A percentile compares a stretch with the other conserved stretches of the same genome.
These are phyloP conservation scores for Mycothermus thermophilus DNA, from an alignment of 495 filamentous ascomycete species.

Conservation along the genomic window DNA sequence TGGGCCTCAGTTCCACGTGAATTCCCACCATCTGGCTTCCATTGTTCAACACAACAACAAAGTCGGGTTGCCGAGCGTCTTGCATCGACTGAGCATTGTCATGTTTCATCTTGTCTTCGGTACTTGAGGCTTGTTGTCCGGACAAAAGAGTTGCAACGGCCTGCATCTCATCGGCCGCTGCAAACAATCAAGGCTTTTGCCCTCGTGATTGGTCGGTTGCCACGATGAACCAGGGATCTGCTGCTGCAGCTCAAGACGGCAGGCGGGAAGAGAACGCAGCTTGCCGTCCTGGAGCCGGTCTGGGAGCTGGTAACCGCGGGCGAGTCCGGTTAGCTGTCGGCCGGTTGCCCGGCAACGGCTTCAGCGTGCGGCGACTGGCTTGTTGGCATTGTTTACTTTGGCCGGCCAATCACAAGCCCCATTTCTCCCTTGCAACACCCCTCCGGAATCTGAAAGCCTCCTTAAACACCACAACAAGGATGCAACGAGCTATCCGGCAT, in stretches of 20 bases:
- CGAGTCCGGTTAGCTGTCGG: conserved; percentile 3
- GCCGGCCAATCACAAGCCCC: conserved; percentile 13
- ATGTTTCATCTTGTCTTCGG: neutral
- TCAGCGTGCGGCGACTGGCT: conserved; percentile 7
- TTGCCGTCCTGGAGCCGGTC: neutral
- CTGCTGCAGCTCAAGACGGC: conserved; percentile 1
- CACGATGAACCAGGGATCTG: neutral
- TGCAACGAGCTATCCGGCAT: neutral
- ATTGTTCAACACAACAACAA: neutral
- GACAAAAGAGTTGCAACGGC: conserved; percentile 4
- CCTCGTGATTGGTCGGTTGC: neutral
- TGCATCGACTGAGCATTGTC: too few relatives aligned
- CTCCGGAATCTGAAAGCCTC: conserved; percentile 1
- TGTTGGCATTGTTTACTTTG: conserved; percentile 12
- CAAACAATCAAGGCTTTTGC: neutral
- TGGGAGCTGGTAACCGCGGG: neutral
- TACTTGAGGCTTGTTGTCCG: neutral
- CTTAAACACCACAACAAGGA: conserved; percentile 16
- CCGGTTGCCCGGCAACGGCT: conserved; percentile 12
- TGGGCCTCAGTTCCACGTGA: too few relatives aligned
- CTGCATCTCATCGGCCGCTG: neutral
- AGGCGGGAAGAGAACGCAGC: neutral
- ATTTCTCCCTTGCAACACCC: neutral
- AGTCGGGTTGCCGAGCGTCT: too few relatives aligned
- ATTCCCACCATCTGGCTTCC: too few relatives aligned